Base-by-base conservation (phyloP, 495 filamentous ascomycete genomes). In the Penicillium manginii region DNA sequence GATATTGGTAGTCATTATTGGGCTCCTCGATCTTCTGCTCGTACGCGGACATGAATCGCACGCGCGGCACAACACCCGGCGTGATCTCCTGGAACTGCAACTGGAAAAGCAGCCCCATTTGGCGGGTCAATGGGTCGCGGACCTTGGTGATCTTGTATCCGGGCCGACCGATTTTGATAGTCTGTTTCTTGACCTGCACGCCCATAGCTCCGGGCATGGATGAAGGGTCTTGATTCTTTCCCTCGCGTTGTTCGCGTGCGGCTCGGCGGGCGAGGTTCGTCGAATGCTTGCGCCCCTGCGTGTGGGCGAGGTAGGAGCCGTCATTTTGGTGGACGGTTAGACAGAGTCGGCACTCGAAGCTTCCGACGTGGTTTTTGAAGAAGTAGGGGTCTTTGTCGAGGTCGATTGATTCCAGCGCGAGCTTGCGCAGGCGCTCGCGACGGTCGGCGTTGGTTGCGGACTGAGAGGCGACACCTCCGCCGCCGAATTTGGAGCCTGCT, bases 281-380 rank as follows among this genome's bases (percentile, higher is more conserved):
- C 76, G 98, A 96, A 71, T 99, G 94, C 81, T 99, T 99, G 64
- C 93, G 91, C 49, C 94, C 94, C 76, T 99, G 94, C 10, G 94
- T 99, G 78, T 99, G 94, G 0, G 94, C 93, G 65, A 99, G 92
- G 78, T 99, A 99, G 53, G 93, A 97, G 63, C 94, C 94, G 79
- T 99, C 94, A 76, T 99, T 99, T 67, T 99, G 94, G 82, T 99
- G 94, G n/a, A 98, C 96, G 2, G 94, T 99, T 31, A 99, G 81
- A 66, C 94, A 99, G 40, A 99, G 88, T 15, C 96, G 91, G 73
- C 94, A 99, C 72, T 99, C 94, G 78, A 97, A 99, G 73, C 88
- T 93, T 61, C 94, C 94, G 62, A 98, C 91, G 68, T 99, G 94
- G 79, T 99, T 99, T 71, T 96, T 96, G 89, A 99, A 98, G 84